These are phyloP conservation scores for Postia placenta DNA, from an alignment of 768 basidiomycete species.

Conservation along the genomic window DNA sequence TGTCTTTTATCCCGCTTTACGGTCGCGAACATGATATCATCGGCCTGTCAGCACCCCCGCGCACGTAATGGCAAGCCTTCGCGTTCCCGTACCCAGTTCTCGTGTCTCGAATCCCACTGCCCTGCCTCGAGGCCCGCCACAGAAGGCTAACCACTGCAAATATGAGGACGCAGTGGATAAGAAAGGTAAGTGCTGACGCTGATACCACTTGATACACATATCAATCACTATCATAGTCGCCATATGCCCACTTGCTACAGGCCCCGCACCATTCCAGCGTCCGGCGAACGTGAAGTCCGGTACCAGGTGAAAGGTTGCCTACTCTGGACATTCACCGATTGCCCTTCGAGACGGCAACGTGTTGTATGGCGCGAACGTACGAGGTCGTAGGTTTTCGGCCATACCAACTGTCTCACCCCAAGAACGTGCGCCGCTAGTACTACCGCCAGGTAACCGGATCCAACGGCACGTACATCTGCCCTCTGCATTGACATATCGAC, in stretches of 20 bases:
- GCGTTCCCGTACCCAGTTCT: neutral
- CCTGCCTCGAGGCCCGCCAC: constrained; percentile 4
- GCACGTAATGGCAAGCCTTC: neutral
- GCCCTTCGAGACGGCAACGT: no score
- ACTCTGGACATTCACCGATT: no score
- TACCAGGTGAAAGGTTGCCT: no score
- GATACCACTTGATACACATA: neutral
- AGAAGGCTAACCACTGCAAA: neutral
- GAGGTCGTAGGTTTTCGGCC: no score
- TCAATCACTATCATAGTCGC: neutral
- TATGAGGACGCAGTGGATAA: neutral
- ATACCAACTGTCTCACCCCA: no score
- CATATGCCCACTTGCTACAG: neutral
- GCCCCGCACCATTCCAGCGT: neutral
- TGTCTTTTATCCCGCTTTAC: neutral
- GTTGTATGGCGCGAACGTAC: no score
- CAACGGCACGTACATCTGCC: no score
- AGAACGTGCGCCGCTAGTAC: no score
- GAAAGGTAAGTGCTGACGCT: constrained; percentile 1
- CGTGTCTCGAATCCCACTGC: neutral
- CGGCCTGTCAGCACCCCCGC: neutral
- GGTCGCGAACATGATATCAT: neutral
- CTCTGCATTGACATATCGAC: no score
- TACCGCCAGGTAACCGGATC: no score
- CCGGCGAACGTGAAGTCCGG: no score